Percentiles rank a stretch among this genome's conserved stretches.
Conservation (phyloP, 257 asterid genomes). For the Capsicum baccatum region DNA sequence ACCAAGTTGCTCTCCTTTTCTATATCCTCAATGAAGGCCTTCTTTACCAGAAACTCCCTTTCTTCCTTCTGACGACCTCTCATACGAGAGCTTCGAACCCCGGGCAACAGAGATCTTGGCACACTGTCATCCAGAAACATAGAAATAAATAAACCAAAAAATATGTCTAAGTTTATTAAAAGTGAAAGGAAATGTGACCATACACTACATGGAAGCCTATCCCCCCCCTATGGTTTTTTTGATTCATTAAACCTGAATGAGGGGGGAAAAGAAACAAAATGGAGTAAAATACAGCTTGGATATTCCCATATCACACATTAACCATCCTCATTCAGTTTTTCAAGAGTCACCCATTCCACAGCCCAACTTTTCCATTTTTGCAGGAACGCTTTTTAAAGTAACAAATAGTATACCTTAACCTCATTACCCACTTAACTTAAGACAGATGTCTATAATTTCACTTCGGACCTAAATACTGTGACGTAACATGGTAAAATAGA, state of each 20-base stretch:
- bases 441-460: neutral
- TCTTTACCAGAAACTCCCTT: slow-evolving; percentile 82
- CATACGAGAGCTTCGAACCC: slow-evolving; percentile 87
- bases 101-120: slow-evolving; percentile 92
- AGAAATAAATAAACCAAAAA: slow-evolving; percentile 2
- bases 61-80: slow-evolving; percentile 93
- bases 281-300: slow-evolving; percentile 11
- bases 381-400: slow-evolving; percentile 25
- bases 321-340: slow-evolving; percentile 1
- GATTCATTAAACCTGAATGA: slow-evolving; percentile 4
- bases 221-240: neutral
- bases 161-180: neutral
- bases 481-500: neutral
- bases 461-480: neutral
- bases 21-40: slow-evolving; percentile 85
- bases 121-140: slow-evolving; percentile 63
- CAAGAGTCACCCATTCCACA: slow-evolving; percentile 16
- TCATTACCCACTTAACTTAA: slow-evolving; percentile 19
- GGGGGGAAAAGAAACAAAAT: neutral
- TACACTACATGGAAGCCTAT: neutral
- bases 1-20: slow-evolving; percentile 69
- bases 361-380: slow-evolving; percentile 15
- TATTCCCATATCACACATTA: slow-evolving; percentile 8
- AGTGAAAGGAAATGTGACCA: slow-evolving; percentile 13
- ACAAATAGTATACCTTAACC: slow-evolving; percentile 13